Evolutionary conservation across 2,329 filamentous ascomycete species (phyloP).

Genomic region (Lizonia empirigonia): DNA sequence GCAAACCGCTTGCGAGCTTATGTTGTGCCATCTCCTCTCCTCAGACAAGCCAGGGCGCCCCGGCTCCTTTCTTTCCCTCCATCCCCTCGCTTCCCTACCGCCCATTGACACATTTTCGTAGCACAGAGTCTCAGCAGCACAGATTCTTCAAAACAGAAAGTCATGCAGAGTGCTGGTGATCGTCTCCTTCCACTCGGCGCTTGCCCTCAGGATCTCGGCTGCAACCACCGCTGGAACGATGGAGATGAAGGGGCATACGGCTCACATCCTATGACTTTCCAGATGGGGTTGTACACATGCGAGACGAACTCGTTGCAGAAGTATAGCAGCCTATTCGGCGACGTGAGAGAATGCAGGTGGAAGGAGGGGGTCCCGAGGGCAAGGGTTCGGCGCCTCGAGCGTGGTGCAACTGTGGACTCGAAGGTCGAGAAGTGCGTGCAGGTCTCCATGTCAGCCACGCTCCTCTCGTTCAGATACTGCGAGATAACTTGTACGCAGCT

Average conservation of each 20-base stretch:
- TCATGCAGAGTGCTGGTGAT: not conserved
- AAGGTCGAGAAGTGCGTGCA: slow-evolving; percentile 13
- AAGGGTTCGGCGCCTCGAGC: not conserved
- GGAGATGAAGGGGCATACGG: slow-evolving; percentile 16
- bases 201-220: not conserved
- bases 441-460: not conserved
- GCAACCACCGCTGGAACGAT: slow-evolving; percentile 6
- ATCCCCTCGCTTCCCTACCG: not conserved
- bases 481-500: slow-evolving; percentile 13
- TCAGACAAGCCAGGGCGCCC: not conserved
- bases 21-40: not conserved
- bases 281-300: slow-evolving; percentile 1
- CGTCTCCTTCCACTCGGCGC: not conserved
- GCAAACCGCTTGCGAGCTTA: not conserved
- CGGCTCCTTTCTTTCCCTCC: not conserved
- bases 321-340: not conserved
- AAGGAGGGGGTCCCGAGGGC: not conserved
- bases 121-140: not conserved
- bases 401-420: slow-evolving; percentile 12
- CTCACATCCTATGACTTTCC: not conserved
- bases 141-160: not conserved
- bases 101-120: not conserved
- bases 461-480: slow-evolving; percentile 19
- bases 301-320: not conserved
- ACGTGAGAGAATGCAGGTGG: not conserved